phyloP scores from a whole-genome alignment of 768 basidiomycete genomes.

The Fistulinella prunicolor region DNA sequence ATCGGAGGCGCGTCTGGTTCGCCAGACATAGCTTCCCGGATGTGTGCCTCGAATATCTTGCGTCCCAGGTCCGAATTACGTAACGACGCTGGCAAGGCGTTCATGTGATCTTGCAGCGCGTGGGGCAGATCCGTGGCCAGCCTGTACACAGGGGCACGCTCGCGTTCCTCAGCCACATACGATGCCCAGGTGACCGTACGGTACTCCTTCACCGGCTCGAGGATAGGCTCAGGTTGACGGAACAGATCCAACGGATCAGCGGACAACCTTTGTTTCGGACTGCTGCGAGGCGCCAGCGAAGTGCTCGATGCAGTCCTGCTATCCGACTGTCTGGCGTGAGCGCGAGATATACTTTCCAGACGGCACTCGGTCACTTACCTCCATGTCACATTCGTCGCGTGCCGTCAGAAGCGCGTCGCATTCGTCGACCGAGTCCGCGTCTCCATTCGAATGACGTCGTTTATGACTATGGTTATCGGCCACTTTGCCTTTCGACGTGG shows the following conservation, averaged over 20 bases:
- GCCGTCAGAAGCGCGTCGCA: conserved; percentile 11
- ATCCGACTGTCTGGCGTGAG: conserved; percentile 8
- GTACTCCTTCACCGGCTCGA: conserved; percentile 4
- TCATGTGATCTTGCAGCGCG: conserved; percentile 63
- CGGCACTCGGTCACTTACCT: too few relatives aligned
- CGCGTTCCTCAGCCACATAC: conserved; percentile 12
- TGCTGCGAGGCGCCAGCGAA: not conserved
- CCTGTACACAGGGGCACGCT: conserved; percentile 21
- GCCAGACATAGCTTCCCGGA: conserved; percentile 59
- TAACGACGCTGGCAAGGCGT: conserved; percentile 42
- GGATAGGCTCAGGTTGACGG: not conserved
- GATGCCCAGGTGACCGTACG: conserved; percentile 25
- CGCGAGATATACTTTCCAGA: too few relatives aligned
- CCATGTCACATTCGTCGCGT: not conserved
- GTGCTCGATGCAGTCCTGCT: conserved; percentile 21
- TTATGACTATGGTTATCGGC: too few relatives aligned
- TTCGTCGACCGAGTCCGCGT: conserved; percentile 14
- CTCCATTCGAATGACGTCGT: conserved; percentile 3
- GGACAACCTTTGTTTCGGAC: not conserved
- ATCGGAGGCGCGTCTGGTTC: conserved; percentile 72
- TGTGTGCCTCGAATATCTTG: conserved; percentile 59
- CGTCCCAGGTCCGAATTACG: conserved; percentile 45
- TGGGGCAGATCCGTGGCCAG: conserved; percentile 56
- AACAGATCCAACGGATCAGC: not conserved
- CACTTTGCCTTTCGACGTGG: not conserved